Base-by-base conservation (phyloP, 331 rosid genomes). In the Acacia pycnantha region DNA sequence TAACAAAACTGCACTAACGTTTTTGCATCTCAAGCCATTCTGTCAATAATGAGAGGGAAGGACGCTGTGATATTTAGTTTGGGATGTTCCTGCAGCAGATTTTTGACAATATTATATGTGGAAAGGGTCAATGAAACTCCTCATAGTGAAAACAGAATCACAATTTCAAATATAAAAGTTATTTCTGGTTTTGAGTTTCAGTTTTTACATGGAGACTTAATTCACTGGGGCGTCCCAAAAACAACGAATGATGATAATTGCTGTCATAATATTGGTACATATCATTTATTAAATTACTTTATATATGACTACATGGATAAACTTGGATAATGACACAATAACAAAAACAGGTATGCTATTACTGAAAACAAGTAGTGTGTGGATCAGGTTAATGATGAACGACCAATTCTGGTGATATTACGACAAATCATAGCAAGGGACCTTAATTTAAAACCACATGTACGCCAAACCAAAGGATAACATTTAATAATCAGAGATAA, bases 281-380 rank as follows among this genome's bases (percentile, higher is more conserved):
- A 18, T 13, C 40, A 26, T 62, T 62, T 27, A 29, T 31, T 35
- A 66, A 8, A 66, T 18, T 66, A 66, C 73, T 79, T 59, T 37
- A 79, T 37, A 68, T 72, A 51, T 78, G 66, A 58, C 35, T 73
- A 37, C 79, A 58, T 11, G 18, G 12, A 14, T 81, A 71, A 41
- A 72, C 85, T 81, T 84, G 87, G 82, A 81, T 18, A 43, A 71
- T 71, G 87, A 81, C 73, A 77, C 87, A 41, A 71, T 53, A 54
- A 35, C 71, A 18, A 69, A 15, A 65, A 29, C 37, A 62, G n/a
- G 43, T 31, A 65, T 14, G 22, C 70, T 65, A 29, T 29, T 65
- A 15, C 70, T 65, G 70, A 31, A 31, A 65, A 15, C 70, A 65
- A 65, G 22, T 7, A 15, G 16, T 29, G 41, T 64, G 70, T 65